These are phyloP conservation scores for Mycotypha africana DNA, from an alignment of 371 early-diverging fungal genomes.

Conservation along the genomic window DNA sequence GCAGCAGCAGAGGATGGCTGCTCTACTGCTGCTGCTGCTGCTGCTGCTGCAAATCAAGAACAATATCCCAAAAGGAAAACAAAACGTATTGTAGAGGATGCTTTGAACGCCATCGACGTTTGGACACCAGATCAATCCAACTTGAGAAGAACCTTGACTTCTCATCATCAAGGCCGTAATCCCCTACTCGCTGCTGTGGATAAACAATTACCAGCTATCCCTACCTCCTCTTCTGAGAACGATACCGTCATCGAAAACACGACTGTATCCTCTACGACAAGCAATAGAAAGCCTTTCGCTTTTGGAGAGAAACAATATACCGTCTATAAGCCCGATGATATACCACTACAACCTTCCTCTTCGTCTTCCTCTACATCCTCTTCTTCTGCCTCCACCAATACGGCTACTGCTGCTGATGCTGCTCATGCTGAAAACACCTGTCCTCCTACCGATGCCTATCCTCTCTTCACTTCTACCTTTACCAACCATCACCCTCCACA, in stretches of 20 bases:
- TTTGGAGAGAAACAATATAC: conserved; percentile 13
- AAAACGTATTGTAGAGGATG: conserved; percentile 25
- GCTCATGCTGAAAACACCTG: not conserved
- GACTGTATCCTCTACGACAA: conserved; percentile 1
- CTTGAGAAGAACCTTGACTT: not conserved
- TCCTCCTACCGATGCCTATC: not conserved
- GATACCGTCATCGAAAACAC: not conserved
- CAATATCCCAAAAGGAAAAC: conserved; percentile 43
- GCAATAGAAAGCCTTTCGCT: too few relatives aligned
- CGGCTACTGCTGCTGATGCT: not conserved
- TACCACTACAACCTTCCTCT: not conserved
- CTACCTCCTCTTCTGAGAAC: not conserved
- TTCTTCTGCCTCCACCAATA: not conserved
- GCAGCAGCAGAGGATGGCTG: conserved; percentile 27
- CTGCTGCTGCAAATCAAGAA: conserved; percentile 13
- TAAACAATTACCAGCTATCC: too few relatives aligned
- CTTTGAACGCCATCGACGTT: conserved; percentile 31
- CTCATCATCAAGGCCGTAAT: not conserved
- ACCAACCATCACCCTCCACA: conserved; percentile 1
- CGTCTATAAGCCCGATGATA: conserved; percentile 22
- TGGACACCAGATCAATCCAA: conserved; percentile 16
- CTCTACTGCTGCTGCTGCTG: too few relatives aligned
- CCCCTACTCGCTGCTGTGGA: not conserved
- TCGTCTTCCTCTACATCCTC: not conserved
- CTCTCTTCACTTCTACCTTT: not conserved